Conservation (phyloP, 306 rosid genomes). For the Castanea mollissima region DNA sequence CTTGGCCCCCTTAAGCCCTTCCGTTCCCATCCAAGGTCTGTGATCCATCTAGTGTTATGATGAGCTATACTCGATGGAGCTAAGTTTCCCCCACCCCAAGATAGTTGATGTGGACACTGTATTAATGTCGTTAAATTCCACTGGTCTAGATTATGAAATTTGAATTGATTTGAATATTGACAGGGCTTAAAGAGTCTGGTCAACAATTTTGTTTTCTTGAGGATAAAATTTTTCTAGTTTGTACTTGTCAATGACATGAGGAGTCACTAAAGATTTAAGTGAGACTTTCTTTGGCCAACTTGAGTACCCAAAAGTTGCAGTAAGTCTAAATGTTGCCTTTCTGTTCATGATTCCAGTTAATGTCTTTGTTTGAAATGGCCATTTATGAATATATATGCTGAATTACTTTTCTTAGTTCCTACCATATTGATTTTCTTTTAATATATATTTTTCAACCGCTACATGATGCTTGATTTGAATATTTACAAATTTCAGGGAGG, state of each 20-base stretch:
- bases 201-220: not conserved
- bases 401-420: not conserved
- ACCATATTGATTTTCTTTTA: not conserved
- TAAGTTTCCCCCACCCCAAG: too few species aligned
- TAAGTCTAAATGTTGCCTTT: not conserved
- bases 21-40: too few species aligned
- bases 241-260: not conserved
- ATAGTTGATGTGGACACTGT: too few species aligned
- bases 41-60: too few species aligned
- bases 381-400: not conserved
- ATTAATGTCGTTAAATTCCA: too few species aligned
- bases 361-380: not conserved
- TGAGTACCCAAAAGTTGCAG: not conserved
- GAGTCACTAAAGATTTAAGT: not conserved
- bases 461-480: slow-evolving; percentile 28
- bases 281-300: not conserved
- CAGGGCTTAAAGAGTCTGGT: not conserved
- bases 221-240: not conserved
- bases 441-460: not conserved
- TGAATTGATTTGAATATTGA: too few species aligned
- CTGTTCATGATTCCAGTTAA: not conserved
- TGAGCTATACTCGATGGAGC: too few species aligned
- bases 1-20: too few species aligned
- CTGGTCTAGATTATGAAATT: too few species aligned
- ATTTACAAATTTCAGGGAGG: slow-evolving; percentile 70